Percentiles rank a stretch among this genome's conserved stretches.
phyloP scores from a whole-genome alignment of 2,329 filamentous ascomycete genomes.

The Dryadomyces quercivorus region DNA sequence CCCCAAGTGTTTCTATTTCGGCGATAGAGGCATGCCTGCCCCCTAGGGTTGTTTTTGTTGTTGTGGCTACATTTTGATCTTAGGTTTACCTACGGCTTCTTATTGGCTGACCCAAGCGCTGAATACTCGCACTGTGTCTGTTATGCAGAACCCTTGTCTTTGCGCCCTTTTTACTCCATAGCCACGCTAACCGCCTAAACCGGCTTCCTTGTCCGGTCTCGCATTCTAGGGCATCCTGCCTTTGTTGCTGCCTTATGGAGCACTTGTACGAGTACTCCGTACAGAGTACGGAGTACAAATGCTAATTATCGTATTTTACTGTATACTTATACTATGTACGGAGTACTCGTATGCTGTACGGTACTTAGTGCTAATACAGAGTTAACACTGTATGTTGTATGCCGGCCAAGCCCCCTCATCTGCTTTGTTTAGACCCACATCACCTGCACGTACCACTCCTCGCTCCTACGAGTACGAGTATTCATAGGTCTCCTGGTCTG shows the following conservation, averaged over 20 bases:
- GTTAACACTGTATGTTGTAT: too few relatives aligned
- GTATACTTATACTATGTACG: too few relatives aligned
- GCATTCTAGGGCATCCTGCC: too few relatives aligned
- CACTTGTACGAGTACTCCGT: too few relatives aligned
- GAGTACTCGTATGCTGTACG: too few relatives aligned
- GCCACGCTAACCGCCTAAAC: background rate
- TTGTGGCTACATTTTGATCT: background rate
- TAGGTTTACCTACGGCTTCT: background rate
- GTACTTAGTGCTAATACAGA: too few relatives aligned
- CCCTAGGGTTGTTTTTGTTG: background rate
- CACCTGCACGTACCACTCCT: background rate
- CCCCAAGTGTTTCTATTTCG: too few relatives aligned
- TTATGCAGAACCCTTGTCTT: background rate
- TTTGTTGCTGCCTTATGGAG: too few relatives aligned
- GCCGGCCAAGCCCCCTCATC: background rate
- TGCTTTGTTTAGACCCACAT: background rate
- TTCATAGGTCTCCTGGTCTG: background rate
- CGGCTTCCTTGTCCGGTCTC: too few relatives aligned
- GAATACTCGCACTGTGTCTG: background rate
- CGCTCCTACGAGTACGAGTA: background rate
- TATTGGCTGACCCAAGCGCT: background rate
- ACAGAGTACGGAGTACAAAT: too few relatives aligned
- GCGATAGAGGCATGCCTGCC: too few relatives aligned
- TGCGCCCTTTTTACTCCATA: background rate
- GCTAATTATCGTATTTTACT: too few relatives aligned